These are phyloP conservation scores for Ammopiptanthus mongolicus DNA, from an alignment of 306 rosid species.

Conservation along the genomic window DNA sequence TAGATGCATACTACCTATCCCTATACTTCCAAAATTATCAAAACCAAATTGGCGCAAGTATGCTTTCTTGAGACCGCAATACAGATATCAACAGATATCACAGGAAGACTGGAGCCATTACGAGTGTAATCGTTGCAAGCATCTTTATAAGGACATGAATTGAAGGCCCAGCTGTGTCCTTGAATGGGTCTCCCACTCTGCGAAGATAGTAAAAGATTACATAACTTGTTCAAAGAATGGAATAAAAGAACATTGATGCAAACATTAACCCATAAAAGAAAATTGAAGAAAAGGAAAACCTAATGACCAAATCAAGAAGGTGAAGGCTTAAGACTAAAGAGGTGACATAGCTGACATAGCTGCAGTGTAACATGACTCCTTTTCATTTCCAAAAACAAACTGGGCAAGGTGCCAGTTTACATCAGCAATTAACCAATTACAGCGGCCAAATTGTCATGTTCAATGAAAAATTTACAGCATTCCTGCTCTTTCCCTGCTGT, in stretches of 20 bases:
- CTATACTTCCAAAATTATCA: constrained; percentile 47
- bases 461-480: neutral
- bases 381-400: neutral
- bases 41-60: constrained; percentile 35
- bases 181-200: constrained; percentile 98
- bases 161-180: constrained; percentile 99
- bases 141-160: constrained; percentile 93
- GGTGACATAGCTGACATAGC: neutral
- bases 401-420: neutral
- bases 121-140: constrained; percentile 94
- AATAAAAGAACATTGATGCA: neutral
- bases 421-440: neutral
- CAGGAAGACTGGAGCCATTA: constrained; percentile 97
- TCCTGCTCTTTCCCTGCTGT: neutral
- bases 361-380: neutral
- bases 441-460: neutral
- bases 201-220: constrained; percentile 7
- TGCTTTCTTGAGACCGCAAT: constrained; percentile 26
- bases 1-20: constrained; percentile 42
- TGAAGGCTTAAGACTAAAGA: neutral
- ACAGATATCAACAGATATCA: constrained; percentile 49
- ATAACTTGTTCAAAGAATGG: neutral
- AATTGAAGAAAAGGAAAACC: neutral
- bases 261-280: constrained; percentile 7
- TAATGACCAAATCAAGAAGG: neutral